Percentiles rank a stretch among this genome's conserved stretches.
These are phyloP conservation scores for Beauveria bassiana DNA, from an alignment of 2,329 filamentous ascomycete species.

Conservation along the genomic window DNA sequence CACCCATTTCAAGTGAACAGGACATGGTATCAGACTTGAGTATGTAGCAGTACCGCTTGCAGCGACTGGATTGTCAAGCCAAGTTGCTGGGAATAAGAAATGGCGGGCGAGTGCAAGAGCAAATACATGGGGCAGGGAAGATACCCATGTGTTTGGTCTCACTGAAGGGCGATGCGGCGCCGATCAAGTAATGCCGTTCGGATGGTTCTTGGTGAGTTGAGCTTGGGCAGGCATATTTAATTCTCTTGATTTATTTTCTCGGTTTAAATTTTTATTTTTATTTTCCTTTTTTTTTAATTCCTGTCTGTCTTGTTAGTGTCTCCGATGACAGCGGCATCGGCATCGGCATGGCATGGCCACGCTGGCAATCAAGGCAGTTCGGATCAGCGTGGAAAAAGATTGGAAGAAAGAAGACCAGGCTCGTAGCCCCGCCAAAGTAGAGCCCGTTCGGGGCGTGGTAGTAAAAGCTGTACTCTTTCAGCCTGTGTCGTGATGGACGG, in stretches of 20 bases:
- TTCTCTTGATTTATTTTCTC: neutral
- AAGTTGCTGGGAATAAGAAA: neutral
- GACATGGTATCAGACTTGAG: conserved; percentile 3
- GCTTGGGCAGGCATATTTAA: conserved; percentile 1
- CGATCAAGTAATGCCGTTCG: conserved; percentile 4
- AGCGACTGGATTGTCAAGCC: neutral
- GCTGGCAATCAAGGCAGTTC: neutral
- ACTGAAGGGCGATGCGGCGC: neutral
- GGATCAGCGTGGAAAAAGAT: neutral
- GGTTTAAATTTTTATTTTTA: neutral
- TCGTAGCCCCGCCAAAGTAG: neutral
- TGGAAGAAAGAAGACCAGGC: neutral
- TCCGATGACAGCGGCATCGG: conserved; percentile 4
- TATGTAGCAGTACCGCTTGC: neutral
- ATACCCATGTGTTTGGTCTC: neutral
- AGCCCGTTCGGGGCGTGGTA: neutral
- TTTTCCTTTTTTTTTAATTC: neutral
- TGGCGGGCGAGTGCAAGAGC: neutral
- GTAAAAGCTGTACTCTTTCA: neutral
- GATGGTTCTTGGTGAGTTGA: conserved; percentile 3
- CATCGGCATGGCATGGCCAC: neutral
- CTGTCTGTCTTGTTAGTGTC: neutral
- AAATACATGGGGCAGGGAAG: neutral
- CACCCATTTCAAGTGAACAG: conserved; percentile 6
- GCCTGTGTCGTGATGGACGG: neutral